These are phyloP conservation scores for Porphyridium purpureum DNA, from an alignment of 23 red algal genomes.

Conservation along the genomic window DNA sequence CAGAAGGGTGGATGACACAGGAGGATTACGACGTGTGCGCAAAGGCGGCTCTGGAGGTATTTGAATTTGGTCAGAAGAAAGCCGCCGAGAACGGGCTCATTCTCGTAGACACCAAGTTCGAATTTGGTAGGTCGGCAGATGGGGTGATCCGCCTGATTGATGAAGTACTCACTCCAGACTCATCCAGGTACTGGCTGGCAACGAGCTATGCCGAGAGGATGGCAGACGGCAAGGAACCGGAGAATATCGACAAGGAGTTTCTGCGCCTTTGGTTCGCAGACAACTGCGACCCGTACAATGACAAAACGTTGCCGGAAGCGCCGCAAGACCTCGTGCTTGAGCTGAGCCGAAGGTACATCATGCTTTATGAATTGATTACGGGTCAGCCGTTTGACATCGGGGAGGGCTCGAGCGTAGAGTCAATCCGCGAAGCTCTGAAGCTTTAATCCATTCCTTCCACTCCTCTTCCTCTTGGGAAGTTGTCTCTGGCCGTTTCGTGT, in stretches of 20 bases:
- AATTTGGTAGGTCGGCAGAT: constrained; percentile 81
- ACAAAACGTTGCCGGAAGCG: constrained; percentile 68
- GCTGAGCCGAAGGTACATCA: constrained; percentile 85
- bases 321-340: constrained; percentile 85
- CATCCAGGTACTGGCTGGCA: constrained; percentile 83
- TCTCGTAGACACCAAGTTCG: constrained; percentile 97
- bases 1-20: constrained; percentile 62
- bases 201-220: constrained; percentile 62
- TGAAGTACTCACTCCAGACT: constrained; percentile 97
- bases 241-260: constrained; percentile 99
- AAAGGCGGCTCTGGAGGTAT: constrained; percentile 40
- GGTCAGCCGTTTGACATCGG: constrained; percentile 58
- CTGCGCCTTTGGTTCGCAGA: constrained; percentile 91
- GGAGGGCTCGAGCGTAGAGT: neutral
- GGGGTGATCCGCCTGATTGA: constrained; percentile 91
- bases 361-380: constrained; percentile 97
- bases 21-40: constrained; percentile 83
- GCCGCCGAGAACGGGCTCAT: constrained; percentile 86
- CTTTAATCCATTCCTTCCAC: too few species aligned
- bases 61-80: constrained; percentile 60
- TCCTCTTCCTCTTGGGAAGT: too few species aligned
- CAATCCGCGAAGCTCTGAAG: neutral
- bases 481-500: too few species aligned
- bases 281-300: constrained; percentile 87
- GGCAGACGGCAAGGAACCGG: constrained; percentile 62